Percentiles rank a stretch among this genome's conserved stretches.
Conservation (phyloP, 2,329 filamentous ascomycete species). For the Microsporum canis region DNA sequence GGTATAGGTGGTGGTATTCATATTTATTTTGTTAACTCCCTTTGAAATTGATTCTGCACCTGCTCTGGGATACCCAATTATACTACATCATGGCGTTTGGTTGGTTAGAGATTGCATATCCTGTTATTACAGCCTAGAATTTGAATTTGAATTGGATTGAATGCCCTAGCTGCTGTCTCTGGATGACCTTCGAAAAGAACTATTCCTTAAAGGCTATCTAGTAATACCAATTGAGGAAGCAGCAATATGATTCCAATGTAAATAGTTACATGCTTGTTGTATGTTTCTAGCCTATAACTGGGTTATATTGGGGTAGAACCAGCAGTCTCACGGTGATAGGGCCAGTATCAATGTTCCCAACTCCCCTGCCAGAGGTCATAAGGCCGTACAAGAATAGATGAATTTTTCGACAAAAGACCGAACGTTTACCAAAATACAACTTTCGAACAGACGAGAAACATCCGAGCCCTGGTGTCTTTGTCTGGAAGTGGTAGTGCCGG, state of each 20-base stretch:
- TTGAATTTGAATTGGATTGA: not conserved
- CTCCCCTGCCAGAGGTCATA: conserved; percentile 5
- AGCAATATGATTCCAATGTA: conserved; percentile 2
- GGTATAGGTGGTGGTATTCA: not conserved
- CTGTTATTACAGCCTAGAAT: not conserved
- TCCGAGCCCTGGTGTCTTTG: too few species aligned
- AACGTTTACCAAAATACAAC: not conserved
- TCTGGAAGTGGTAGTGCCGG: too few species aligned
- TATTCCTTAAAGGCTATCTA: conserved; percentile 1
- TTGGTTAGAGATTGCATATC: not conserved
- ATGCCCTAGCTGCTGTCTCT: not conserved
- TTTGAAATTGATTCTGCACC: not conserved
- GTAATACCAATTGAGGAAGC: not conserved
- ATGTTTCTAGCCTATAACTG: not conserved
- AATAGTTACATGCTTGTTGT: conserved; percentile 2
- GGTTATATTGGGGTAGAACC: not conserved
- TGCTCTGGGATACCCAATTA: not conserved
- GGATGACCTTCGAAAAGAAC: not conserved
- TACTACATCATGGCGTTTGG: not conserved
- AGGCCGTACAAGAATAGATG: conserved; percentile 5
- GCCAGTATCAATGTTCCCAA: conserved; percentile 3
- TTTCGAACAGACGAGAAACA: too few species aligned
- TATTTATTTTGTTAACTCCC: not conserved
- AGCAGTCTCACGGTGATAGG: conserved; percentile 2
- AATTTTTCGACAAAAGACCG: conserved; percentile 3